Base-by-base conservation (phyloP, 352 stramenopile genomes). In the Globisporangium spinosum region DNA sequence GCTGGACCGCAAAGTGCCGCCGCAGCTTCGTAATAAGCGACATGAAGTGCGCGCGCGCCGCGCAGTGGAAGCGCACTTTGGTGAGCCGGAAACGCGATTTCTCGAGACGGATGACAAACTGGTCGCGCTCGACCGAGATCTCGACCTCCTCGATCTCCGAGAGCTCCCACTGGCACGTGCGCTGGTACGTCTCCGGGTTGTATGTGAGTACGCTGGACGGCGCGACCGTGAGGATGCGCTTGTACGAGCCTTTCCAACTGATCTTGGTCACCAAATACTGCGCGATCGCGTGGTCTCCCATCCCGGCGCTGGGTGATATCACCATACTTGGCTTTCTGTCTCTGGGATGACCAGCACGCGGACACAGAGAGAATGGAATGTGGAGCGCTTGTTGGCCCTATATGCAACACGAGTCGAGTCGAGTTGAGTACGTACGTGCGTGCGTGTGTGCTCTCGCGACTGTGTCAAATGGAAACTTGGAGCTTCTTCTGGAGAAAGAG, bases 221-320 rank as follows among this genome's bases (percentile, higher is more conserved):
- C 15, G 74, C 87, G 62, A 93, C 69, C 7, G 84, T 70, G 27
- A 93, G 64, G 43, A 93, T 76, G 10, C 82, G 81, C 20, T 74
- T 78, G 67, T 89, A 89, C 7, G 83, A 74, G 27, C 81, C 81
- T 71, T 79, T 89, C 79, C 85, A 90, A 40, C 74, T 73, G 67
- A 91, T 75, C 75, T 90, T 89, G 35, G 79, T 86, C 43, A 78
- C 81, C 5, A 93, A 47, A 60, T 90, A 93, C 75, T 90, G 82
- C 55, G 82, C 85, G 67, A 91, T 75, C 25, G 85, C 73, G 3
- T 70, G 68, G 56, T 80, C 72, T 10, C 64, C 43, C 23, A 17
- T 27, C 10, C 29, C 20, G 35, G 15, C 17, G 23, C 29, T 43
- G 2, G 22, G 59, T 5, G 60, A 58, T 15, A 32, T 27, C 7